A percentile compares a stretch with the other conserved stretches of the same genome.
These are phyloP conservation scores for Kappamyces sp. DNA, from an alignment of 192 early-diverging fungal species.

Conservation along the genomic window DNA sequence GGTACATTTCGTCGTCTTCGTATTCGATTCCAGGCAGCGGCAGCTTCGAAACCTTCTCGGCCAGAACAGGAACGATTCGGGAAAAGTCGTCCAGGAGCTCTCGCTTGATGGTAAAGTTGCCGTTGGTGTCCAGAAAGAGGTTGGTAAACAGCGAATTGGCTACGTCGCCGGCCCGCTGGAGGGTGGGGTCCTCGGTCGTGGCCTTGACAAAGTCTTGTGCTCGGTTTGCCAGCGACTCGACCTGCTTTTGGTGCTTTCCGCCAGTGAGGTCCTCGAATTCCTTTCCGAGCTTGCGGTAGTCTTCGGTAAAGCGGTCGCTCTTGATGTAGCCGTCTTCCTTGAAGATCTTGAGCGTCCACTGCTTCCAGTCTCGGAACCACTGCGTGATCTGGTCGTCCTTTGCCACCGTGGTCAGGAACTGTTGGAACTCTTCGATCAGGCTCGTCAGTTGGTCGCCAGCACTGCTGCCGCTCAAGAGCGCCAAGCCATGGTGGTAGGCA, in stretches of 20 bases:
- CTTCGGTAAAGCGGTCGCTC: slow-evolving; percentile 17
- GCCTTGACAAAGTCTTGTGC: slow-evolving; percentile 21
- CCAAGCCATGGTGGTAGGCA: too few relatives aligned
- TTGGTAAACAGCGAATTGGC: slow-evolving; percentile 29
- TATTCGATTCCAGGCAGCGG: slow-evolving; percentile 44
- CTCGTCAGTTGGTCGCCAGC: too few relatives aligned
- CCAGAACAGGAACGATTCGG: slow-evolving; percentile 37
- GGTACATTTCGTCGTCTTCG: slow-evolving; percentile 31
- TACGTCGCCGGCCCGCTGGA: slow-evolving; percentile 27
- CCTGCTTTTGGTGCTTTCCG: slow-evolving; percentile 28
- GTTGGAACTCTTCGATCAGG: too few relatives aligned
- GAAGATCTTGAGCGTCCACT: slow-evolving; percentile 7
- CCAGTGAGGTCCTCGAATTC: slow-evolving; percentile 22
- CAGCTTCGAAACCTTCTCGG: slow-evolving; percentile 39
- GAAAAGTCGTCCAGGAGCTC: slow-evolving; percentile 44
- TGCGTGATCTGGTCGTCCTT: too few relatives aligned
- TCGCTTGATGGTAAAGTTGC: slow-evolving; percentile 45
- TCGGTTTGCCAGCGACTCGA: slow-evolving; percentile 30
- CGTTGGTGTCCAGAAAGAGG: slow-evolving; percentile 45
- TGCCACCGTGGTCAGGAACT: too few relatives aligned
- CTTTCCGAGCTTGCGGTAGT: slow-evolving; percentile 30
- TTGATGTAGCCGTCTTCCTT: slow-evolving; percentile 34
- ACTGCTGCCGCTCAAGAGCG: too few relatives aligned
- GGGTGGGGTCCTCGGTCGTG: slow-evolving; percentile 32
- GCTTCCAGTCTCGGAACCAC: slow-evolving; percentile 13